These are phyloP conservation scores for Juglanconis oblonga DNA, from an alignment of 2,329 filamentous ascomycete genomes.

Conservation along the genomic window DNA sequence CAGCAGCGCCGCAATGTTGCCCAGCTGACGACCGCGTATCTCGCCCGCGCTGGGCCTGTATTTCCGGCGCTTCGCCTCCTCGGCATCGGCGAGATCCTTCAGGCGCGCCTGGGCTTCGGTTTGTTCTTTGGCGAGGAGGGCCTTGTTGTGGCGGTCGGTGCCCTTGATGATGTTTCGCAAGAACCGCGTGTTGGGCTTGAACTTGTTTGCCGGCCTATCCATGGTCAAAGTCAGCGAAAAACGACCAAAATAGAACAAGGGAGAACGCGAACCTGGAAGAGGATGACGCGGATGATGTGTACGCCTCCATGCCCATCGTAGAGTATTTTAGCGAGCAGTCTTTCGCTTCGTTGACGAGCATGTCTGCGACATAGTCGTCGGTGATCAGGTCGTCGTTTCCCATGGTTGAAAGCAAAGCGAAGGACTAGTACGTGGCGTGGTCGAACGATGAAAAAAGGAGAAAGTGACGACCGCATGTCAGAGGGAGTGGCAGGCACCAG, in stretches of 20 bases:
- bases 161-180: constrained; percentile 84
- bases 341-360: constrained; percentile 78
- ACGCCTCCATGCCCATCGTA: constrained; percentile 69
- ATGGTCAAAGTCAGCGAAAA: constrained; percentile 1
- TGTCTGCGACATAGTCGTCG: constrained; percentile 75
- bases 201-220: constrained; percentile 60
- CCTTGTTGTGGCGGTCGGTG: constrained; percentile 85
- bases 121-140: constrained; percentile 78
- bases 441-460: not conserved
- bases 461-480: not conserved
- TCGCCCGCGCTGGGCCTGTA: constrained; percentile 46
- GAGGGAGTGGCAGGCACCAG: not conserved
- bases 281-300: constrained; percentile 42
- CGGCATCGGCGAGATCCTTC: constrained; percentile 52
- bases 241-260: constrained; percentile 17
- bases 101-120: constrained; percentile 74
- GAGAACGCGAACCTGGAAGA: constrained; percentile 14
- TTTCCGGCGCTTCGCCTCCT: constrained; percentile 42
- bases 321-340: constrained; percentile 73
- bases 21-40: constrained; percentile 56
- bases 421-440: not conserved
- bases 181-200: constrained; percentile 90
- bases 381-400: constrained; percentile 53
- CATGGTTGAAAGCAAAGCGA: constrained; percentile 28
- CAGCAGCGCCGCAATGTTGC: constrained; percentile 58